phyloP scores from a whole-genome alignment of 2,329 filamentous ascomycete species.

The Hypoxylon sp. region DNA sequence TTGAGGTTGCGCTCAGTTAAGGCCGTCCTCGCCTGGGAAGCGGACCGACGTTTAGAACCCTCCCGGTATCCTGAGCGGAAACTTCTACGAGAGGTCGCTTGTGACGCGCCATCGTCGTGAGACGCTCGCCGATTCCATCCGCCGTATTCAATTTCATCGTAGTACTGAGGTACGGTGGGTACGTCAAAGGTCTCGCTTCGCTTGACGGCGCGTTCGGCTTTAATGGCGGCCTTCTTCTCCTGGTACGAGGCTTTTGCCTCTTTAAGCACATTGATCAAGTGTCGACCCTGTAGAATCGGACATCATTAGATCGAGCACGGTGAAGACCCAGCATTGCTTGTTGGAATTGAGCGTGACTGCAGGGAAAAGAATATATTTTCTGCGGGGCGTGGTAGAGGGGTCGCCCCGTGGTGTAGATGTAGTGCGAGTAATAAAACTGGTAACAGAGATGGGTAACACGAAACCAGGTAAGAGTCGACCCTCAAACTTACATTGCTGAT shows the following conservation, averaged over 20 bases:
- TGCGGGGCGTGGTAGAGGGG: slow-evolving; percentile 31
- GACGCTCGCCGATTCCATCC: slow-evolving; percentile 43
- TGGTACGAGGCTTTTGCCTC: slow-evolving; percentile 90
- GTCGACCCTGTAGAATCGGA: slow-evolving; percentile 75
- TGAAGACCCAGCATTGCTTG: slow-evolving; percentile 1
- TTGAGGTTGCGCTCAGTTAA: slow-evolving; percentile 67
- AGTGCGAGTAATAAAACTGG: slow-evolving; percentile 8
- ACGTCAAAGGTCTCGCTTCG: slow-evolving; percentile 71
- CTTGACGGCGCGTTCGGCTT: slow-evolving; percentile 70
- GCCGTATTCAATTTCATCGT: slow-evolving; percentile 49
- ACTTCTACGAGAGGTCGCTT: slow-evolving; percentile 59
- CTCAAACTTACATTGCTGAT: slow-evolving; percentile 52
- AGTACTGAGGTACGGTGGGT: slow-evolving; percentile 47
- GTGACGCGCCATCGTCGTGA: slow-evolving; percentile 54
- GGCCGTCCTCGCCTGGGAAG: slow-evolving; percentile 54
- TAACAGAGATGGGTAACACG: slow-evolving; percentile 4
- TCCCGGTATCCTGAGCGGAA: slow-evolving; percentile 56
- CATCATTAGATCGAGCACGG: slow-evolving; percentile 24
- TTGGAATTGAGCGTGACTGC: slow-evolving; percentile 1
- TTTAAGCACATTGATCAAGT: slow-evolving; percentile 90
- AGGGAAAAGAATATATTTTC: slow-evolving; percentile 17
- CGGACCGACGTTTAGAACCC: slow-evolving; percentile 51
- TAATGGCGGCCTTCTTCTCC: slow-evolving; percentile 86
- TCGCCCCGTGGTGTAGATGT: slow-evolving; percentile 13
- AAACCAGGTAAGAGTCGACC: neutral